Evolutionary conservation across 345 rosid genomes (phyloP).

Genomic region (Dipteronia dyeriana): DNA sequence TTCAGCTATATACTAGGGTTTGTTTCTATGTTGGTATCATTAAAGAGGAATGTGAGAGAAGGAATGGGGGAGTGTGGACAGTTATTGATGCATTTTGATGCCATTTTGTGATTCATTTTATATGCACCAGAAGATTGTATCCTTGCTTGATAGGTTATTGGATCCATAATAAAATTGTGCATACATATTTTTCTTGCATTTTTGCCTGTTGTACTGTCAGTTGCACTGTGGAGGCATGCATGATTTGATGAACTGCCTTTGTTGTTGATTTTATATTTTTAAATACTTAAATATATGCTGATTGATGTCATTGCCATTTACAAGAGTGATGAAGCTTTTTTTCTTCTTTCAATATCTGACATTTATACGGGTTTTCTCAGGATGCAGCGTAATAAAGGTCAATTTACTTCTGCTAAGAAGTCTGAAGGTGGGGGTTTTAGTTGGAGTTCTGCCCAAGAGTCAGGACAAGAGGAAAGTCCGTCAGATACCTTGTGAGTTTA

Average conservation of each 20-base stretch:
- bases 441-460: slow-evolving; percentile 62
- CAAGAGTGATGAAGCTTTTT: background rate
- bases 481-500: slow-evolving; percentile 71
- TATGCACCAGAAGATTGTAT: background rate
- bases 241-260: background rate
- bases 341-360: slow-evolving; percentile 11
- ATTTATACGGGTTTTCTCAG: slow-evolving; percentile 38
- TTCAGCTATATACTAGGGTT: background rate
- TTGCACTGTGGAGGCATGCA: background rate
- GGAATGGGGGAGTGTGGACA: background rate
- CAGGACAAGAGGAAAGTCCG: slow-evolving; percentile 67
- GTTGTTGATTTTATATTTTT: slow-evolving; percentile 7
- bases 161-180: background rate
- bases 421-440: slow-evolving; percentile 65
- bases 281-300: background rate
- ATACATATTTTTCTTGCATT: background rate
- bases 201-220: background rate
- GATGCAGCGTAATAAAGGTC: slow-evolving; percentile 98
- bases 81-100: background rate
- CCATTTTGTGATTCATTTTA: background rate
- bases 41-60: background rate
- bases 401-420: slow-evolving; percentile 86
- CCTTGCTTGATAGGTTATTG: background rate
- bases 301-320: background rate
- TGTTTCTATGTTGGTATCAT: background rate